A percentile compares a stretch with the other conserved stretches of the same genome.
These are phyloP conservation scores for Macrocybe sp. DNA, from an alignment of 1,284 basidiomycete species.

Conservation along the genomic window DNA sequence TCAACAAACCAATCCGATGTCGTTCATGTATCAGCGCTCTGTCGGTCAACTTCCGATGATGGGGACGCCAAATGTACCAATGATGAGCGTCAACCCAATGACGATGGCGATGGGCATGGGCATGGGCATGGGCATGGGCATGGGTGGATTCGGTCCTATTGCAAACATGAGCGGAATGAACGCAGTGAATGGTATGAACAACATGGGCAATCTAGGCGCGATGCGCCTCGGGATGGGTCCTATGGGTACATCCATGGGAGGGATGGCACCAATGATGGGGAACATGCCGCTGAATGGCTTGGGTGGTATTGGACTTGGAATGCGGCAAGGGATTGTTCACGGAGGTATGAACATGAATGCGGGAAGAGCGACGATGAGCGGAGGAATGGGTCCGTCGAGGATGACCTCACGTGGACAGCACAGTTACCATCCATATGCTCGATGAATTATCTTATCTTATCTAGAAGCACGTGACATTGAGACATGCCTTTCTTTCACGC, in stretches of 20 bases:
- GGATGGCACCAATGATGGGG: constrained; percentile 22
- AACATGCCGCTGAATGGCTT: constrained; percentile 25
- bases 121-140: constrained; percentile 20
- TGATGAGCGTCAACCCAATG: constrained; percentile 39
- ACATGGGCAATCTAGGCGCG: constrained; percentile 27
- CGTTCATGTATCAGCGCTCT: constrained; percentile 54
- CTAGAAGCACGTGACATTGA: too few species aligned
- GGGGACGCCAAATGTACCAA: constrained; percentile 23
- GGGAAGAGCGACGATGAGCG: constrained; percentile 29
- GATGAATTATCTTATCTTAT: constrained; percentile 17
- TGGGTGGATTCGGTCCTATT: constrained; percentile 36
- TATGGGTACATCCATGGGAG: constrained; percentile 14
- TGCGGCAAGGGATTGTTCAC: constrained; percentile 9
- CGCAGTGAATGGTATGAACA: constrained; percentile 36
- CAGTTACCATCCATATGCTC: constrained; percentile 57
- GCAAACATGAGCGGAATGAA: constrained; percentile 32
- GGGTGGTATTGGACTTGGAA: constrained; percentile 15
- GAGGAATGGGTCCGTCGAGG: constrained; percentile 41
- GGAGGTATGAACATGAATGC: constrained; percentile 2
- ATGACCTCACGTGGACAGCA: constrained; percentile 53
- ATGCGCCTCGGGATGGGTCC: constrained; percentile 26
- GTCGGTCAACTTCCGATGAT: constrained; percentile 49
- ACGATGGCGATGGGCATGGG: constrained; percentile 36
- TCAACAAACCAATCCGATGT: constrained; percentile 36
- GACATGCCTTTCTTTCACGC: too few species aligned